These are phyloP conservation scores for Metschnikowia santaceciliae DNA, from an alignment of 805 yeast genomes.

Conservation along the genomic window DNA sequence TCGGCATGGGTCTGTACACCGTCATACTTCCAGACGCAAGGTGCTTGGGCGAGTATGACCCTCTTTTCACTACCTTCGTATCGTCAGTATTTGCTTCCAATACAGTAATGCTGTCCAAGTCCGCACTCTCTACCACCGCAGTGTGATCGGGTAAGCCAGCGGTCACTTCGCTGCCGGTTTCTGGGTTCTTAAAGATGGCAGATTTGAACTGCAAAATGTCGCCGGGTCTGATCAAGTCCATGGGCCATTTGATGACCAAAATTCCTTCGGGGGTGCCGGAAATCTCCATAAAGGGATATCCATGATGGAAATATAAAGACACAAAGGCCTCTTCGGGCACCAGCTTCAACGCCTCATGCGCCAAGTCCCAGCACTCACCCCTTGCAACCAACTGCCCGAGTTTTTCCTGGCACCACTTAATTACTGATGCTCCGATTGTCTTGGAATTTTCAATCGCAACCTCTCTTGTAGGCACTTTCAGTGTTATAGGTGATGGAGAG, in stretches of 20 bases:
- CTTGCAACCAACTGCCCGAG: constrained; percentile 45
- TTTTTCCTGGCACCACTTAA: too few relatives aligned
- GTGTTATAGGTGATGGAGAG: constrained; percentile 41
- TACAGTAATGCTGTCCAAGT: constrained; percentile 29
- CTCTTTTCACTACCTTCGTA: constrained; percentile 36
- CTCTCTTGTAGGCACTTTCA: constrained; percentile 26
- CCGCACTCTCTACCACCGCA: constrained; percentile 28
- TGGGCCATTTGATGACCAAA: constrained; percentile 10
- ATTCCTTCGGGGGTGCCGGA: constrained; percentile 21
- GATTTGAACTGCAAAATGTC: constrained; percentile 49
- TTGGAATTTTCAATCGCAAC: constrained; percentile 22
- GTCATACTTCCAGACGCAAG: constrained; percentile 41
- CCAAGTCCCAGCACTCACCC: constrained; percentile 64
- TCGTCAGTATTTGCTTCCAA: constrained; percentile 51
- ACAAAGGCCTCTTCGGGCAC: constrained; percentile 59
- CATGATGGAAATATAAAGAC: constrained; percentile 45
- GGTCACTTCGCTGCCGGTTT: constrained; percentile 30
- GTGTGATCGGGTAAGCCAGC: constrained; percentile 58
- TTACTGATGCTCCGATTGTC: constrained; percentile 36
- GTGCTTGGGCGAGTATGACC: constrained; percentile 34
- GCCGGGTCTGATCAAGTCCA: constrained; percentile 48
- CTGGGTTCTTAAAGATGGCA: constrained; percentile 37
- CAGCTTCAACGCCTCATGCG: constrained; percentile 48
- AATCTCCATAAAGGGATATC: constrained; percentile 36
- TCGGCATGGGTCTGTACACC: constrained; percentile 47